Conservation (phyloP, 1,284 basidiomycete species). For the Ustilago vetiveriae region DNA sequence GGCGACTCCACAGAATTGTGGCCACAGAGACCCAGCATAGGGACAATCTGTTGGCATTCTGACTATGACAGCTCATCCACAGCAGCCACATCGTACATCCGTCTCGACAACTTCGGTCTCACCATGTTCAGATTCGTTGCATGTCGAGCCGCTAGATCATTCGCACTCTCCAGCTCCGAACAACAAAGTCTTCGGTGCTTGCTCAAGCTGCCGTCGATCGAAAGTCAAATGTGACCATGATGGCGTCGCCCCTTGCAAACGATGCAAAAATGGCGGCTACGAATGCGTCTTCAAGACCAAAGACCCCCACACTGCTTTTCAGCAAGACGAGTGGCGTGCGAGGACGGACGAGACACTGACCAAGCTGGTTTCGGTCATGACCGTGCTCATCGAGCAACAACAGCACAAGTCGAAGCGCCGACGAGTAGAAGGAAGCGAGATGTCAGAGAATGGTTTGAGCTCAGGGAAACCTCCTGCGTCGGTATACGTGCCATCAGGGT, state of each 20-base stretch:
- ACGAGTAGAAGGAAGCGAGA: neutral
- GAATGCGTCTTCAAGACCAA: slow-evolving; percentile 32
- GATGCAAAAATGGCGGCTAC: slow-evolving; percentile 30
- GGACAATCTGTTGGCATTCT: too few species aligned
- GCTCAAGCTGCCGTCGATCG: slow-evolving; percentile 29
- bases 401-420: neutral
- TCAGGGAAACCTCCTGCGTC: neutral
- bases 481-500: too few species aligned
- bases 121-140: slow-evolving; percentile 1
- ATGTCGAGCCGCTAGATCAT: neutral
- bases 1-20: too few species aligned
- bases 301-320: slow-evolving; percentile 10
- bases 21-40: too few species aligned
- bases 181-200: slow-evolving; percentile 18
- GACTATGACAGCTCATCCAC: slow-evolving; percentile 8
- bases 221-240: slow-evolving; percentile 38
- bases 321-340: slow-evolving; percentile 29
- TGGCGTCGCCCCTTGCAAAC: slow-evolving; percentile 21
- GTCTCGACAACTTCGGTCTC: slow-evolving; percentile 4
- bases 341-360: slow-evolving; percentile 37
- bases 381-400: slow-evolving; percentile 20
- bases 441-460: neutral
- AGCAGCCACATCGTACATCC: slow-evolving; percentile 2
- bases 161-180: neutral
- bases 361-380: slow-evolving; percentile 24